Evolutionary conservation across 257 asterid species (phyloP), one percentile per base, ranked within the genome.

Genomic region (Fraxinus cuspidata): DNA sequence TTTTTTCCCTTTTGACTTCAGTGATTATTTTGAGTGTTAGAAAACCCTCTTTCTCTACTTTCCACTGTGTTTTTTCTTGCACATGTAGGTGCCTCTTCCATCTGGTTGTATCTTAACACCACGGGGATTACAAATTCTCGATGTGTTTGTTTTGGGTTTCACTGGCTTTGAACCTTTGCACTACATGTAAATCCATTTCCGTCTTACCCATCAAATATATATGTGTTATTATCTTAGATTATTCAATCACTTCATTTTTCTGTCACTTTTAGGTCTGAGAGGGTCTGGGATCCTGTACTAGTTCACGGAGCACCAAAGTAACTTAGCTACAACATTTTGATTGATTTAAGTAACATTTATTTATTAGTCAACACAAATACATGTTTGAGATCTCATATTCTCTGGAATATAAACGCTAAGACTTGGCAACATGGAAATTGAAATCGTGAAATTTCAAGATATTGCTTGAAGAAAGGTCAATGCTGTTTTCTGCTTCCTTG

Each of bases 91-190:
- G 76, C 82, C 81, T 73, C 95, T 95, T 70, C 98, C 99, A 31
- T 95, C 98, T 71, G 98, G 98, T 73, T 97, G 99, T 74, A 80
- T 88, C 78, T 84, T 95, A 86, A 95, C 98, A 67, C 97, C 99
- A 66, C 83, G 85, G 79, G 99, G 98, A 72, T 80, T 95, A 64
- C 99, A 95, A 81, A 84, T 90, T 80, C 94, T 95, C 35, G 99
- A 97, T 76, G 85, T 91, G 81, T 76, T 85, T 29, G 97, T 88
- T 81, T 87, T 93, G 85, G 99, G 99, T 80, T 90, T 94, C 80
- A 81, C 95, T 37, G 98, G 98, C 79, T 93, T 95, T 76, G 99
- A 95, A 78, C 94, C 93, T 70, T 76, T 95, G 88, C 98, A 95
- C 83, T 93, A 90, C 75, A 76, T 94, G 99, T 94, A 89, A 86